These are phyloP conservation scores for Fusarium falciforme DNA, from an alignment of 2,329 filamentous ascomycete species.

Conservation along the genomic window DNA sequence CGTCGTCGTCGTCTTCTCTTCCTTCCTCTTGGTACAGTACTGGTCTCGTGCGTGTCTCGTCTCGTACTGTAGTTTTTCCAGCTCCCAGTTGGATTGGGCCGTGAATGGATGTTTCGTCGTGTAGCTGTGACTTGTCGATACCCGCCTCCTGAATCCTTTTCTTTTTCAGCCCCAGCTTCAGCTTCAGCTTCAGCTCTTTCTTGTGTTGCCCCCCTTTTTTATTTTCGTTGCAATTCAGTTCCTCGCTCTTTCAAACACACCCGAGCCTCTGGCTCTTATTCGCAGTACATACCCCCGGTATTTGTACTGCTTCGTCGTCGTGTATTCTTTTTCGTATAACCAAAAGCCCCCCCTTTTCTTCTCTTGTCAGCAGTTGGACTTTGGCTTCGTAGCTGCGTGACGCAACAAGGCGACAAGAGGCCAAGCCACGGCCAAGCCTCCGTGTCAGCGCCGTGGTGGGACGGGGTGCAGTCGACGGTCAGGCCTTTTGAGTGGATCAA, in stretches of 20 bases:
- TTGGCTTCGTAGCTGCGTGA: constrained; percentile 10
- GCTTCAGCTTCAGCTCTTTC: neutral
- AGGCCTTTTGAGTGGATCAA: constrained; percentile 11
- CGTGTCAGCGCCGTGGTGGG: constrained; percentile 37
- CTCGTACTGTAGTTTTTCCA: neutral
- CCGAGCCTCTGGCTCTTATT: neutral
- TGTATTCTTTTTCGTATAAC: neutral
- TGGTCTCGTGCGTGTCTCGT: neutral
- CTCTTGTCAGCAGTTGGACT: neutral
- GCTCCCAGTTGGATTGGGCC: neutral
- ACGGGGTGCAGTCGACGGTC: constrained; percentile 1
- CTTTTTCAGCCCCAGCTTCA: constrained; percentile 1
- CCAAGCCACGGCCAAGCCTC: constrained; percentile 40
- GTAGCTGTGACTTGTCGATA: neutral
- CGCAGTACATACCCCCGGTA: neutral
- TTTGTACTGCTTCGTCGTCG: neutral
- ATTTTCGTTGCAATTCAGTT: neutral
- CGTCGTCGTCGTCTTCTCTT: neutral
- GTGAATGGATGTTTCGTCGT: neutral
- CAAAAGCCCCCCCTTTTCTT: neutral
- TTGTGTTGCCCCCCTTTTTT: neutral
- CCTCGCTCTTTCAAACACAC: neutral
- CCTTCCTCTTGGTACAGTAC: neutral
- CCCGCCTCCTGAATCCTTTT: constrained; percentile 7
- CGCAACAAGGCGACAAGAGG: constrained; percentile 5